Evolutionary conservation across 208 protist species (phyloP).

Genomic region (Trypanosomatidae sp.): DNA sequence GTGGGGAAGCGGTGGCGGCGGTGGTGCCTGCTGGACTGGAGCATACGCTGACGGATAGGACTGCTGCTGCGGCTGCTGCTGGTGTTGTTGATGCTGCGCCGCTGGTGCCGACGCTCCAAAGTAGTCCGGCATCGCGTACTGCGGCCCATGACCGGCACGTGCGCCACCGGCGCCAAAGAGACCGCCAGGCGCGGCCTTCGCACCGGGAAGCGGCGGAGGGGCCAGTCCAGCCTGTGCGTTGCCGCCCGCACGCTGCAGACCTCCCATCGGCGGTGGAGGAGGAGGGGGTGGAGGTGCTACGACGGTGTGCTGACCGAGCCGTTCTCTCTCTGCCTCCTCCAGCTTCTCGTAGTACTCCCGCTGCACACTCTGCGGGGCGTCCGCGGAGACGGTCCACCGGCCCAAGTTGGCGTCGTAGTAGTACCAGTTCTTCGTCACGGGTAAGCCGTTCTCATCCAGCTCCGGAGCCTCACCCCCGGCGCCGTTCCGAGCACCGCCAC

Average conservation of each 20-base stretch:
- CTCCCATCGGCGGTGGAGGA: neutral
- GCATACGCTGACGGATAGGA: constrained; percentile 1
- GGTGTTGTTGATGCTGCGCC: neutral
- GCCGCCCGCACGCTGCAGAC: too few species aligned
- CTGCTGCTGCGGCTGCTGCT: neutral
- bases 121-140: constrained; percentile 77
- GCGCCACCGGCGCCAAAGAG: neutral
- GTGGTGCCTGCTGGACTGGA: too few species aligned
- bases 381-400: constrained; percentile 71
- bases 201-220: neutral
- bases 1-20: too few species aligned
- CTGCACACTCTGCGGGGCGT: constrained; percentile 68
- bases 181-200: too few species aligned
- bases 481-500: constrained; percentile 4
- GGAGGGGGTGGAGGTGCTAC: constrained; percentile 33
- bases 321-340: constrained; percentile 56
- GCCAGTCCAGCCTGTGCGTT: too few species aligned
- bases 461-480: constrained; percentile 36
- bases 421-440: constrained; percentile 82
- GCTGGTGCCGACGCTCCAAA: constrained; percentile 49
- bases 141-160: constrained; percentile 20
- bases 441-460: constrained; percentile 82
- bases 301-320: constrained; percentile 42
- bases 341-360: constrained; percentile 65
- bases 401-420: constrained; percentile 69